A percentile compares a stretch with the other conserved stretches of the same genome.
Conservation (phyloP, 495 filamentous ascomycete genomes). For the Annulohypoxylon stygium region DNA sequence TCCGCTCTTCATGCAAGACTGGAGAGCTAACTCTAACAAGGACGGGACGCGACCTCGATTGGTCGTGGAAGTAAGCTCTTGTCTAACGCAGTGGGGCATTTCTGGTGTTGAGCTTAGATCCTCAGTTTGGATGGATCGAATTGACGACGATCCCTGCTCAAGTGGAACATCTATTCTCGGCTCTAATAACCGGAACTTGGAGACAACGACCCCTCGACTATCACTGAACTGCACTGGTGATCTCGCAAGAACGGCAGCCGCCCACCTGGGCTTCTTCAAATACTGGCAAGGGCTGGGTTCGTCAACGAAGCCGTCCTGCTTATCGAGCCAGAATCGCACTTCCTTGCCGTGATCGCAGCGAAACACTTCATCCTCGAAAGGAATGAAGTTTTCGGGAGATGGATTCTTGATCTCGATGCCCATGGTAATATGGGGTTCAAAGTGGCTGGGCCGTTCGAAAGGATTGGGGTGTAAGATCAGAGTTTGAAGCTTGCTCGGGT, state of each 20-base stretch:
- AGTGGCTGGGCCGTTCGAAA: conserved; percentile 55
- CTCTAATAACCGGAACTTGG: conserved; percentile 39
- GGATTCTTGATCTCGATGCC: conserved; percentile 8
- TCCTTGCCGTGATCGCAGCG: background rate
- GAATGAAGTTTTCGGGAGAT: background rate
- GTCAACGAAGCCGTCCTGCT: background rate
- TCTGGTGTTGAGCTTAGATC: conserved; percentile 33
- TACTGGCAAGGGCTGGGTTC: background rate
- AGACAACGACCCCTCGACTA: conserved; percentile 48
- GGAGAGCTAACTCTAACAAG: conserved; percentile 70
- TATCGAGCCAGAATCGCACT: conserved; percentile 31
- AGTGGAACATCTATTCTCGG: conserved; percentile 5
- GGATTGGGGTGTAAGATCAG: conserved; percentile 64
- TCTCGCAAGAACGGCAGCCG: conserved; percentile 33
- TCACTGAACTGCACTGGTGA: conserved; percentile 52
- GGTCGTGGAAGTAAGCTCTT: background rate
- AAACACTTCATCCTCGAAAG: background rate
- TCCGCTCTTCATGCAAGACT: conserved; percentile 49
- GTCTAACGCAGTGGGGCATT: conserved; percentile 14
- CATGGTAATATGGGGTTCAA: background rate
- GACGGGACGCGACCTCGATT: conserved; percentile 59
- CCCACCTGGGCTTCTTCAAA: conserved; percentile 20
- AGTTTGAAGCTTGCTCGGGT: conserved; percentile 51
- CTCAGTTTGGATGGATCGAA: conserved; percentile 34
- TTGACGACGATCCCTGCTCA: conserved; percentile 1